Evolutionary conservation across 176 grass and related monocot species (phyloP).

Genomic region (Elymus sibiricus): DNA sequence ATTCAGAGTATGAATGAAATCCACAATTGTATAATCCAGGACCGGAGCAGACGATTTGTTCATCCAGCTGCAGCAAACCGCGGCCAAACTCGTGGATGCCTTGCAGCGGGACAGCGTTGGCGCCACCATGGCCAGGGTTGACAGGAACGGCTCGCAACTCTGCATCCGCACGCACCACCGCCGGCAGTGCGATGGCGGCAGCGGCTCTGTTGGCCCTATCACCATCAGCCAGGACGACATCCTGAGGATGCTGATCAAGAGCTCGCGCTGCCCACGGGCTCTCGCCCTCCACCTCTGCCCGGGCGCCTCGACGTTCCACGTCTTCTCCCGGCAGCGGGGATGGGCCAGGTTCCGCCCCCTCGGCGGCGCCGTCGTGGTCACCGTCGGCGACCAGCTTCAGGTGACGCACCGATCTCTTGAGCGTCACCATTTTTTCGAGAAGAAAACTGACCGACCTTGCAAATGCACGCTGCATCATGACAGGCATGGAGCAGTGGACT

Average conservation of each 20-base stretch:
- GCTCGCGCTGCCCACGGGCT: conserved; percentile 33
- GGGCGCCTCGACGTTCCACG: conserved; percentile 39
- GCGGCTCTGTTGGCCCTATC: neutral
- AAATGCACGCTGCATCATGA: neutral
- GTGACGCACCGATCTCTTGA: conserved; percentile 25
- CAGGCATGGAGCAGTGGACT: conserved; percentile 42
- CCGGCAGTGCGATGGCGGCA: neutral
- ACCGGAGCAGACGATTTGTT: conserved; percentile 24
- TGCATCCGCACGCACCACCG: conserved; percentile 40
- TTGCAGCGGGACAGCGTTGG: neutral
- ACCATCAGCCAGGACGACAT: conserved; percentile 40
- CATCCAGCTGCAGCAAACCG: conserved; percentile 29
- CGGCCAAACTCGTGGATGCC: conserved; percentile 12
- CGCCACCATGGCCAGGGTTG: neutral
- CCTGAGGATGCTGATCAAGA: conserved; percentile 43
- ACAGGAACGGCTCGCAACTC: conserved; percentile 13
- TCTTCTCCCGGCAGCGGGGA: conserved; percentile 54
- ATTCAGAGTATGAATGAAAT: neutral
- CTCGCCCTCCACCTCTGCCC: conserved; percentile 44
- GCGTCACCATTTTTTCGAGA: neutral
- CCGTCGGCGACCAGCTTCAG: conserved; percentile 60
- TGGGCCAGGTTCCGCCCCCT: conserved; percentile 42
- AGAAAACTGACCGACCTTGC: neutral
- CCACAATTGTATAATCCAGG: conserved; percentile 22
- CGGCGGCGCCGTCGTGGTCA: conserved; percentile 43